Evolutionary conservation across 2,329 filamentous ascomycete genomes (phyloP), one percentile per base, ranked within the genome.

Genomic region (Exophiala aquamarina): DNA sequence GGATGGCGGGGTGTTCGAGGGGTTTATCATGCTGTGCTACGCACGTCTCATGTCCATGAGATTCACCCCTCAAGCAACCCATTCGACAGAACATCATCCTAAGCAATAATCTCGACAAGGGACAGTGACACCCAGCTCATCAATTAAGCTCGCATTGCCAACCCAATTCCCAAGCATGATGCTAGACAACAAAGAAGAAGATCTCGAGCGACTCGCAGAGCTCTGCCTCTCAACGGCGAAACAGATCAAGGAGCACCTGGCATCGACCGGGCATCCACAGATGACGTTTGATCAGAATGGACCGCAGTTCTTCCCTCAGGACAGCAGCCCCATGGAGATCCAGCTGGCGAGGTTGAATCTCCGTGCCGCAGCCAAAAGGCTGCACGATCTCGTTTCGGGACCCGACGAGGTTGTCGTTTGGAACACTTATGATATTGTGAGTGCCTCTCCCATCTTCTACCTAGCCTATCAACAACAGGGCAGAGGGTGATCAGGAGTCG

Each of bases 331-430:
- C 3, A 40, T 44, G 3, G 49, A 57, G 14, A 50, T 58, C 20
- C 45, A 54, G 13, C 35, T 47, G 20, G 56, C 54, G 9, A 40
- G 56, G 11, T 47, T 56, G 38, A 50, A 54, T 28, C 47, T 62
- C 8, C 51, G 58, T 11, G 56, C 54, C 3, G 57, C 59, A 1
- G 47, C 59, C 4, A 45, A 53, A 35, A 48, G 59, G 33, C 43
- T 59, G 14, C 56, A 58, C 20, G 56, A 60, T 31, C 47, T 62
- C n/a, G 59, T 52, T 13, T 47, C 50, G 13, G 61, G 60, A 4
- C 59, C 56, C 2, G 53, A 56, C 13, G 53, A 56, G 10, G 18
- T 47, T 10, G 18, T 56, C 38, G 47, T 33, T 6, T 54, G 38
- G 40, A 47, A 56, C 39, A 38, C 44, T 7, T 56, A 56, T 41